Base-by-base conservation (phyloP, 805 yeast species). In the Metschnikowia rubicola region DNA sequence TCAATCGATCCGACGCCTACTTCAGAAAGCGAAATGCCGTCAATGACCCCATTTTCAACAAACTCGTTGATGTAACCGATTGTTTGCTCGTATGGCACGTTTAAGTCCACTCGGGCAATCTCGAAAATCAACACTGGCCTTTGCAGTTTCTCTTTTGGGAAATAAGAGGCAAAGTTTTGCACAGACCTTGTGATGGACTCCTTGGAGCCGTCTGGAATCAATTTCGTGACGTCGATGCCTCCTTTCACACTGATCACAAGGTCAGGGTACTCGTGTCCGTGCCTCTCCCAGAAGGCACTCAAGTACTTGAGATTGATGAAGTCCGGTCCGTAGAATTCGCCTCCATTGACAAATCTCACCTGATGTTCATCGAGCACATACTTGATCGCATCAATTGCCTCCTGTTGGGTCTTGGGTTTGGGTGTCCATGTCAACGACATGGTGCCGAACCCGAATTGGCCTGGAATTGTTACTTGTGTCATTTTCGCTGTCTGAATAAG, bases 391-490 rank as follows among this genome's bases (percentile, higher is more conserved):
- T 67, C 78, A 49, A 81, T 70, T 2, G 86, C 81, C 44, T 73
- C 69, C 15, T 75, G 80, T 43, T 73, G 63, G 8, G 84, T 75
- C 31, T 77, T 64, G 31, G 88, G 88, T 0, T 57, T 62, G 0
- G 83, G 78, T 35, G 75, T 73, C 88, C 87, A 81, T 1, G 96
- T 86, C 62, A 87, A 73, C 46, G 85, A 79, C 96, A 90, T 88
- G 52, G 88, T 74, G 38, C 97, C 96, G 55, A 78, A 81, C 37
- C 96, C 96, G 46, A 70, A 68, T 31, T 56, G 56, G 31, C 70
- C 71, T 11, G 56, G 49, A 19, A 61, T 45, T 6, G 36, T 32
- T 30, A 58, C 46, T 44, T 40, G 43, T 29, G 47, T 34, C 46
- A 47, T 47, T 37, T 28, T 21, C 13, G 30, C 26, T 7, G 7